Conservation (phyloP, 768 basidiomycete species). For the Kwoniella dendrophila region DNA sequence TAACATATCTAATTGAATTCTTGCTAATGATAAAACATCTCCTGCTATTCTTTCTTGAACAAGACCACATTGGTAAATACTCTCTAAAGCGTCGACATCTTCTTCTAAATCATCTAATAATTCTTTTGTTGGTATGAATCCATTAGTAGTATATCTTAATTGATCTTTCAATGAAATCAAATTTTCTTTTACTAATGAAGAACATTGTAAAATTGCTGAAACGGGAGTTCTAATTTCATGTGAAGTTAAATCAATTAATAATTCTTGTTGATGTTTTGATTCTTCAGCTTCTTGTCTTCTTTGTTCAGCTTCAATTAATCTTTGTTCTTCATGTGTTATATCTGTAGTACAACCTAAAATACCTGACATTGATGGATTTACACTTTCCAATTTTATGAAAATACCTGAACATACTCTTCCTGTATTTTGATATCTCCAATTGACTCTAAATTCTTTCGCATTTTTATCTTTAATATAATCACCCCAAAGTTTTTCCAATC, state of each 20-base stretch:
- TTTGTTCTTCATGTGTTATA: slow-evolving; percentile 46
- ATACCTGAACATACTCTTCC: slow-evolving; percentile 33
- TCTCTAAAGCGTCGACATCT: slow-evolving; percentile 54
- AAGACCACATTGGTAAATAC: slow-evolving; percentile 47
- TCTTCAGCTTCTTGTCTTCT: slow-evolving; percentile 49
- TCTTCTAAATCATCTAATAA: slow-evolving; percentile 49
- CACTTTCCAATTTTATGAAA: slow-evolving; percentile 44
- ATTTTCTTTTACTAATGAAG: slow-evolving; percentile 49
- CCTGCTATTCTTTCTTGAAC: slow-evolving; percentile 53
- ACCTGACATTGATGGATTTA: slow-evolving; percentile 34
- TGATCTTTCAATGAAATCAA: slow-evolving; percentile 39
- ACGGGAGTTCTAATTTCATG: slow-evolving; percentile 56
- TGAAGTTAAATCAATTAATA: slow-evolving; percentile 55
- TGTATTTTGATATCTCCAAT: slow-evolving; percentile 47
- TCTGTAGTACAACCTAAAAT: slow-evolving; percentile 49
- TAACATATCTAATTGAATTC: slow-evolving; percentile 53
- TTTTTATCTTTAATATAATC: slow-evolving; percentile 20
- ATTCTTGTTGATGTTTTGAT: slow-evolving; percentile 53
- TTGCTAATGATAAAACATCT: slow-evolving; percentile 48
- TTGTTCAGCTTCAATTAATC: slow-evolving; percentile 44
- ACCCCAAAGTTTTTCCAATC: slow-evolving; percentile 26
- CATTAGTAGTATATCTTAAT: slow-evolving; percentile 23
- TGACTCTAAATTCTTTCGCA: slow-evolving; percentile 28
- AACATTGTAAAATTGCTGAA: slow-evolving; percentile 55
- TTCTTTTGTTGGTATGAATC: slow-evolving; percentile 39